phyloP scores from a whole-genome alignment of 2,329 filamentous ascomycete genomes.

The Alternaria hordeiaustralica region DNA sequence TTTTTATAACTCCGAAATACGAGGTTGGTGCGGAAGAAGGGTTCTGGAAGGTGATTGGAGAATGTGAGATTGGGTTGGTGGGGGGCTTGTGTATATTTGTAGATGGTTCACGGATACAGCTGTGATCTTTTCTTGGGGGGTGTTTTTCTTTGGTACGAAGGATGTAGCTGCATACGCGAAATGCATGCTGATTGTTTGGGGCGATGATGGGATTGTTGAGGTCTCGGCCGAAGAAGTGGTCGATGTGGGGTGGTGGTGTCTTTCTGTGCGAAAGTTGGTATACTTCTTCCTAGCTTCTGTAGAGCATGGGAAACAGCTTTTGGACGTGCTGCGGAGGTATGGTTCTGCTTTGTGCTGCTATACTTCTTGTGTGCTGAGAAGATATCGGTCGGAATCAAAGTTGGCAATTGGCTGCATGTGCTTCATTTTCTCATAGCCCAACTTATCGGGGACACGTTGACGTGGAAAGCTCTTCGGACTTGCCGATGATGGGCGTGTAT shows the following conservation, averaged over 20 bases:
- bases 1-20: not conserved
- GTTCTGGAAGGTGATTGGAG: not conserved
- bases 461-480: not conserved
- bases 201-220: not conserved
- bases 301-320: too few relatives aligned
- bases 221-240: too few relatives aligned
- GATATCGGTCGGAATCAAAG: rapidly evolving
- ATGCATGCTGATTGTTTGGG: not conserved
- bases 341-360: too few relatives aligned
- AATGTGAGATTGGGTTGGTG: not conserved
- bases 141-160: too few relatives aligned
- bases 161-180: not conserved
- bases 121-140: not conserved
- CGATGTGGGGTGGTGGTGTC: too few relatives aligned
- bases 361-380: too few relatives aligned
- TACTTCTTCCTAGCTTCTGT: too few relatives aligned
- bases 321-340: too few relatives aligned
- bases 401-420: too few relatives aligned
- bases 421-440: too few relatives aligned
- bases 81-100: not conserved
- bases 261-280: too few relatives aligned
- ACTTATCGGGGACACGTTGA: not conserved
- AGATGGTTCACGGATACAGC: not conserved
- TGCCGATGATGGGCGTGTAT: not conserved
- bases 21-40: not conserved